Base-by-base conservation (phyloP, 2,329 filamentous ascomycete genomes). In the Fusarium brachygibbosum region DNA sequence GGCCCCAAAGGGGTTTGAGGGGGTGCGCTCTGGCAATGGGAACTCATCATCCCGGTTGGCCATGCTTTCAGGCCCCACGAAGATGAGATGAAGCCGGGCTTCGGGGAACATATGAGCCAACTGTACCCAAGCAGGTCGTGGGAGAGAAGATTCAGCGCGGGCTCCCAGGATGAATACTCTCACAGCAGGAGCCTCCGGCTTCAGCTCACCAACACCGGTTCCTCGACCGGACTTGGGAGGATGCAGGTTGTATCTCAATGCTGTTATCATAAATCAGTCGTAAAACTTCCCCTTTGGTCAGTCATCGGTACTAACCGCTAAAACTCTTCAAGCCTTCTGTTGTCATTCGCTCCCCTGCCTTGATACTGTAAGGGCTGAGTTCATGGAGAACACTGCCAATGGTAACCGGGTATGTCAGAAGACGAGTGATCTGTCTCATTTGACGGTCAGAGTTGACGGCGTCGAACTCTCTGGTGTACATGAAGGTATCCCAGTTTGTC, bases 41-140 rank as follows among this genome's bases (percentile, higher is more conserved):
- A 97, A 97, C 79, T 99, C 96, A 62, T 90, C 88, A 75, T 98
- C 94, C 65, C 97, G 92, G 81, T 97, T 97, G 23, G 91, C 86
- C 94, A 99, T 98, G 74, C 91, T 93, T 81, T 99, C 96, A 0
- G 96, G 96, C 1, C 96, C 96, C 75, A 99, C 95, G 79, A 99
- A 96, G 77, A 98, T 88, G 25, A 99, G 81, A 76, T 98, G 95
- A 74, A 99, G 91, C 65, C 91, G 88, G n/a, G 93, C 88, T 61
- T 91, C 88, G n/a, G 94, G 95, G 83, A 99, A 99, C 69, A 99
- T 88, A 80, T 97, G 91, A n/a, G 93, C 89, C 56, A 99, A 85
- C 79, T 99, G 96, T 29, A 95, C 86, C 96, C 97, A 99, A 52
- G 94, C 92, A 75, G 97, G 90, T 68, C 97, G 91, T 6, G 96